phyloP scores from a whole-genome alignment of 2,329 filamentous ascomycete species.

The Fusarium pseudonygamai region DNA sequence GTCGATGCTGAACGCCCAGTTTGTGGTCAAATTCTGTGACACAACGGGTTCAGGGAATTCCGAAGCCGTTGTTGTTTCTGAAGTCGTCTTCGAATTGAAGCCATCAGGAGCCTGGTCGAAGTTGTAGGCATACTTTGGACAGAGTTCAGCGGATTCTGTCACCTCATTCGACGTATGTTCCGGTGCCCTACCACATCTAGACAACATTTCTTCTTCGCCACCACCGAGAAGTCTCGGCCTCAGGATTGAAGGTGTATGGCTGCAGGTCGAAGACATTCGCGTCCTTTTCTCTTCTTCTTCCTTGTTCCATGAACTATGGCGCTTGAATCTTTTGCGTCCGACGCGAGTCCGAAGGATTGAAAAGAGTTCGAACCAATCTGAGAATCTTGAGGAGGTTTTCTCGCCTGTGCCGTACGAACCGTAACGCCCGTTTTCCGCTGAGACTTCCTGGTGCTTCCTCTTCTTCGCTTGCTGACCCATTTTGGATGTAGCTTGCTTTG shows the following conservation, averaged over 20 bases:
- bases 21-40: too few relatives aligned
- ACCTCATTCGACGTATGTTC: not conserved
- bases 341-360: not conserved
- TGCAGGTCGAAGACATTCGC: not conserved
- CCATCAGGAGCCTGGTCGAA: not conserved
- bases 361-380: not conserved
- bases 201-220: not conserved
- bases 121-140: not conserved
- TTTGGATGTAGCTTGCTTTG: not conserved
- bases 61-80: not conserved
- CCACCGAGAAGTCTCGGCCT: not conserved
- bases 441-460: not conserved
- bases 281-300: not conserved
- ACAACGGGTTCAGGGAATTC: not conserved
- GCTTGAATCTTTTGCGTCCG: not conserved
- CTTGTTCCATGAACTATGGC: not conserved
- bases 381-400: not conserved
- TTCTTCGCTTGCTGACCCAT: conserved; percentile 12
- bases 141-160: not conserved
- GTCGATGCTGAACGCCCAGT: not conserved
- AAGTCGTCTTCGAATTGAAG: not conserved
- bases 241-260: not conserved
- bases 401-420: not conserved
- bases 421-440: not conserved
- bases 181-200: not conserved